phyloP scores from a whole-genome alignment of 768 basidiomycete genomes.

The Phlegmacium glaucopus region DNA sequence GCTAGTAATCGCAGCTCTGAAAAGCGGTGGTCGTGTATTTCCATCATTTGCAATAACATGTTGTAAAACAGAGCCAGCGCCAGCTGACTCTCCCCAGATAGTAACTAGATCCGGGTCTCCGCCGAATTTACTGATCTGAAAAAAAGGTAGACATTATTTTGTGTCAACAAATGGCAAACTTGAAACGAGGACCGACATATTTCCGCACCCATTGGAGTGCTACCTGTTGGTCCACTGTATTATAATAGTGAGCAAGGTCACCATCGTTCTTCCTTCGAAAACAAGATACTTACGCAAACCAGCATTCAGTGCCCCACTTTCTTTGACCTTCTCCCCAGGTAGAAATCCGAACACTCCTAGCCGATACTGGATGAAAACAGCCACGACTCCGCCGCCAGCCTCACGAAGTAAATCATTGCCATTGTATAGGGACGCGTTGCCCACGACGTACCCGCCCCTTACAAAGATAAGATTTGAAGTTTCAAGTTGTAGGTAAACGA shows the following conservation, averaged over 20 bases:
- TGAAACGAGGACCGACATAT: constrained; percentile 23
- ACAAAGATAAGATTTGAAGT: background rate
- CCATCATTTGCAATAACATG: constrained; percentile 46
- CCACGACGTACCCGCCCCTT: constrained; percentile 31
- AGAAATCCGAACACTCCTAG: constrained; percentile 45
- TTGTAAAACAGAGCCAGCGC: constrained; percentile 48
- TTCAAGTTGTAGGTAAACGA: background rate
- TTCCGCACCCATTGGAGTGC: constrained; percentile 40
- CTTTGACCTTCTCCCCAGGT: constrained; percentile 37
- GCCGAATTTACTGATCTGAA: constrained; percentile 38
- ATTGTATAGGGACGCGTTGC: constrained; percentile 24
- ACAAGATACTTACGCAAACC: constrained; percentile 38
- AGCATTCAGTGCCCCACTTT: constrained; percentile 40
- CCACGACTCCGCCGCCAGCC: constrained; percentile 30
- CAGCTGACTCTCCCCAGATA: constrained; percentile 43
- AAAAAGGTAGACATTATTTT: background rate
- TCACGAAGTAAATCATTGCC: constrained; percentile 35
- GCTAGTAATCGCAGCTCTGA: constrained; percentile 41
- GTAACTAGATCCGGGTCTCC: constrained; percentile 37
- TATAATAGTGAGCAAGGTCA: background rate
- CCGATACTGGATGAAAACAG: constrained; percentile 39
- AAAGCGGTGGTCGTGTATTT: constrained; percentile 40
- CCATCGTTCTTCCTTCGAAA: too few relatives aligned
- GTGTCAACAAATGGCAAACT: background rate
- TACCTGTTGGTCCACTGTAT: constrained; percentile 40